Evolutionary conservation across 1,284 basidiomycete genomes (phyloP).

Genomic region (Cerioporus squamosus): DNA sequence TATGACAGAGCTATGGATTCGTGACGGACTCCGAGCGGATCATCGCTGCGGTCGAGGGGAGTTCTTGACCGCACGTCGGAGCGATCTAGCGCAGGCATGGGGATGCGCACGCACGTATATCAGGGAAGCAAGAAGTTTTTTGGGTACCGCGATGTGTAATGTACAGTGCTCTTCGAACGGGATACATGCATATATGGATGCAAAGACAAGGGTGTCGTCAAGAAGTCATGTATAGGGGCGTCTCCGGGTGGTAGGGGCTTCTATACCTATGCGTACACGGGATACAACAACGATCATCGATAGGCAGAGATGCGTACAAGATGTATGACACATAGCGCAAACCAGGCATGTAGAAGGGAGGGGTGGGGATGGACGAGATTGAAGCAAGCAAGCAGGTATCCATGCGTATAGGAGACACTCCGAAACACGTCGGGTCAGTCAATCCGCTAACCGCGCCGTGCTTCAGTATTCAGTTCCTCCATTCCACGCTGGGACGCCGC

Average conservation of each 20-base stretch:
- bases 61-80: background rate
- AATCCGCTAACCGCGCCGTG: background rate
- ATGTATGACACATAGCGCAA: constrained; percentile 12
- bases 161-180: constrained; percentile 17
- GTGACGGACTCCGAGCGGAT: constrained; percentile 50
- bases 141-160: constrained; percentile 11
- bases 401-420: background rate
- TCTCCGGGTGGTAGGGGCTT: background rate
- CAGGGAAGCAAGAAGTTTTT: background rate
- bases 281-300: background rate
- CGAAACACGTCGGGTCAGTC: background rate
- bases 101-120: background rate
- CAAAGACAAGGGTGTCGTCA: background rate
- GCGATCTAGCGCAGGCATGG: background rate
- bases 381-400: background rate
- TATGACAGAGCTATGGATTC: constrained; percentile 59
- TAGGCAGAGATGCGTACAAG: background rate
- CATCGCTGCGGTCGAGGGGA: constrained; percentile 13
- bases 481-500: constrained; percentile 24
- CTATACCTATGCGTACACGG: constrained; percentile 7
- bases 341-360: background rate
- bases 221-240: background rate
- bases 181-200: constrained; percentile 4
- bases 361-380: background rate
- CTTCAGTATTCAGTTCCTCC: constrained; percentile 14